Percentiles rank a stretch among this genome's conserved stretches.
phyloP scores from a whole-genome alignment of 441 rosid genomes.

The Lepidium campestre region DNA sequence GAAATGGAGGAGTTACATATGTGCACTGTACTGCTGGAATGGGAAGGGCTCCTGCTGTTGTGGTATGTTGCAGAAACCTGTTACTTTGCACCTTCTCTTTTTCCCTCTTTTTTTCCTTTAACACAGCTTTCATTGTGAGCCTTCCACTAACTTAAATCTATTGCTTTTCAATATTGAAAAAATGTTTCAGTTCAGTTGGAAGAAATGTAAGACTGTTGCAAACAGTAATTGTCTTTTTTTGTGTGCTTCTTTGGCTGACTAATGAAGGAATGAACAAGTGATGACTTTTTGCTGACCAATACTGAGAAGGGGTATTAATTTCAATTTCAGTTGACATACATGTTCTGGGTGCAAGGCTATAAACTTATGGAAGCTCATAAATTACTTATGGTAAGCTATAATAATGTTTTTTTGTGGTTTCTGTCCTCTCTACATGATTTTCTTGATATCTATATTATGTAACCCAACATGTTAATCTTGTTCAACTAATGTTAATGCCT shows the following conservation, averaged over 20 bases:
- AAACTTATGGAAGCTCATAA: constrained; percentile 67
- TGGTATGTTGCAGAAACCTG: constrained; percentile 44
- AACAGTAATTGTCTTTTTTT: background rate
- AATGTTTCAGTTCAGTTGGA: background rate
- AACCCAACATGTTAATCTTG: background rate
- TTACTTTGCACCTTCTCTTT: background rate
- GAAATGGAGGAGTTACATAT: constrained; percentile 84
- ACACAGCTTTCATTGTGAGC: background rate
- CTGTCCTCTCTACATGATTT: background rate
- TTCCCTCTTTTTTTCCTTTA: background rate
- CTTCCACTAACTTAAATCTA: background rate
- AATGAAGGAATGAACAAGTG: background rate
- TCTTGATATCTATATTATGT: background rate
- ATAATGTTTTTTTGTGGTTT: constrained; percentile 4
- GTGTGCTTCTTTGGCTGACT: background rate
- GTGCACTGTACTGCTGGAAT: constrained; percentile 97
- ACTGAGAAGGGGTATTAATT: constrained; percentile 7
- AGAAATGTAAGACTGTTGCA: background rate
- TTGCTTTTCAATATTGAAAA: background rate
- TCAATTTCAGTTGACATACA: constrained; percentile 72
- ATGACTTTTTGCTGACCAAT: background rate
- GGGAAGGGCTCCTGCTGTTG: constrained; percentile 95
- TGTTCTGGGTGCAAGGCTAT: constrained; percentile 94
- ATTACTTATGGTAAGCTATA: constrained; percentile 61
- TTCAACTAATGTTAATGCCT: background rate